Percentiles rank a stretch among this genome's conserved stretches.
These are phyloP conservation scores for Podospora conica DNA, from an alignment of 495 filamentous ascomycete genomes.

Conservation along the genomic window DNA sequence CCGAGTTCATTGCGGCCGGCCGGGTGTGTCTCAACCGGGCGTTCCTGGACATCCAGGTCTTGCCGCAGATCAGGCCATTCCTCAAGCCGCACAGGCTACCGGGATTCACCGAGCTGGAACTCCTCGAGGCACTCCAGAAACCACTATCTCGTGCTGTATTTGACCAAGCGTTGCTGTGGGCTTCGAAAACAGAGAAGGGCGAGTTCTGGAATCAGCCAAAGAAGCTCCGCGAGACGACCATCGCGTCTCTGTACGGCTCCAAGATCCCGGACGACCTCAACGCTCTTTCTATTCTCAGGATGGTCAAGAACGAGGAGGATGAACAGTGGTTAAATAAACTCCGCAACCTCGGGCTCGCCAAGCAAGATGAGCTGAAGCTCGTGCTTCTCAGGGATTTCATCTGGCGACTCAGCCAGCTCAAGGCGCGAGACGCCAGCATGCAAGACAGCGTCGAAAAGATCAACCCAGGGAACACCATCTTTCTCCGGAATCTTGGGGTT, in stretches of 20 bases:
- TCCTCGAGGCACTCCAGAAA: constrained; percentile 80
- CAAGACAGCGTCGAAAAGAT: constrained; percentile 25
- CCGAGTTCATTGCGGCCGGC: constrained; percentile 71
- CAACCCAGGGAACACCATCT: constrained; percentile 60
- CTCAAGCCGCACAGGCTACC: constrained; percentile 60
- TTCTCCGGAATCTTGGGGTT: constrained; percentile 62
- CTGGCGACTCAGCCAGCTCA: constrained; percentile 73
- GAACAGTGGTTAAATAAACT: constrained; percentile 87
- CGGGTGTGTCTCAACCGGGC: constrained; percentile 72
- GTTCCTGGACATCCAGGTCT: constrained; percentile 74
- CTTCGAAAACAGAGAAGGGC: constrained; percentile 67
- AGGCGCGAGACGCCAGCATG: constrained; percentile 46
- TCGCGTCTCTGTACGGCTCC: constrained; percentile 44
- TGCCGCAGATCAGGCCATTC: constrained; percentile 73
- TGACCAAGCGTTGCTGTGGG: constrained; percentile 83
- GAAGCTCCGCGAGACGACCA: constrained; percentile 58
- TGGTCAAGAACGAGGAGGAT: constrained; percentile 84
- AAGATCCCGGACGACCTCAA: constrained; percentile 27
- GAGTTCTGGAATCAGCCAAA: constrained; percentile 77
- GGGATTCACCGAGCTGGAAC: constrained; percentile 59
- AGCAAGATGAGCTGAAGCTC: constrained; percentile 87
- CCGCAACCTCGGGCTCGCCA: constrained; percentile 71
- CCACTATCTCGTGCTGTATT: constrained; percentile 74
- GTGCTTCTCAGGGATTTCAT: constrained; percentile 84
- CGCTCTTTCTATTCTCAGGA: constrained; percentile 35